A percentile compares a stretch with the other conserved stretches of the same genome.
Conservation (phyloP, 2,329 filamentous ascomycete genomes). For the Colletotrichum sp. region DNA sequence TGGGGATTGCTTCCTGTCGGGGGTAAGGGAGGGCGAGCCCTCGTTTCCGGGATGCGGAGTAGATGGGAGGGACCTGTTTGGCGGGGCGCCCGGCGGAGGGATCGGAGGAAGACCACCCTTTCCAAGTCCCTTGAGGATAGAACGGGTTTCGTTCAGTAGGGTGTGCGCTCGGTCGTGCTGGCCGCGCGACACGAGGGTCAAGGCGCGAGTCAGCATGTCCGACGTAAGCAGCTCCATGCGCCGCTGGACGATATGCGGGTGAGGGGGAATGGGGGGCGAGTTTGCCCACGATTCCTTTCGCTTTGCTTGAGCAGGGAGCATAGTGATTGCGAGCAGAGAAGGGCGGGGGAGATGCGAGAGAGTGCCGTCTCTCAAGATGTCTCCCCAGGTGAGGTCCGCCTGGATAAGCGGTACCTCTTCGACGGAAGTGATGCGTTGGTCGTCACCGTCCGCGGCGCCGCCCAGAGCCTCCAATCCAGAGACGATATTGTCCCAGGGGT, state of each 20-base stretch:
- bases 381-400: conserved; percentile 91
- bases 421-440: conserved; percentile 81
- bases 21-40: conserved; percentile 50
- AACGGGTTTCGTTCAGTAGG: conserved; percentile 88
- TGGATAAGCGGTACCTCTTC: conserved; percentile 96
- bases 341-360: conserved; percentile 86
- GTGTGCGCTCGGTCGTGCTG: conserved; percentile 95
- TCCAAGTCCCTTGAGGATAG: conserved; percentile 92
- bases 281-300: conserved; percentile 70
- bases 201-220: conserved; percentile 92
- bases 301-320: conserved; percentile 74
- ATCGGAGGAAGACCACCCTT: conserved; percentile 94
- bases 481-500: conserved; percentile 97
- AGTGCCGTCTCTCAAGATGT: conserved; percentile 88
- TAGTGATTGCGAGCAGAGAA: conserved; percentile 91
- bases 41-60: conserved; percentile 45
- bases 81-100: conserved; percentile 59
- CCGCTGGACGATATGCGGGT: conserved; percentile 92
- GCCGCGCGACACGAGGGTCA: conserved; percentile 87
- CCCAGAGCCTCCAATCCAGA: conserved; percentile 93
- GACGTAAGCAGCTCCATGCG: conserved; percentile 98
- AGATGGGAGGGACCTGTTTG: conserved; percentile 44
- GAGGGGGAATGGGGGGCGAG: conserved; percentile 86
- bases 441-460: conserved; percentile 84
- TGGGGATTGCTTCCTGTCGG: conserved; percentile 45